A percentile compares a stretch with the other conserved stretches of the same genome.
Conservation (phyloP, 768 basidiomycete species). For the Multifurca ochricompacta region DNA sequence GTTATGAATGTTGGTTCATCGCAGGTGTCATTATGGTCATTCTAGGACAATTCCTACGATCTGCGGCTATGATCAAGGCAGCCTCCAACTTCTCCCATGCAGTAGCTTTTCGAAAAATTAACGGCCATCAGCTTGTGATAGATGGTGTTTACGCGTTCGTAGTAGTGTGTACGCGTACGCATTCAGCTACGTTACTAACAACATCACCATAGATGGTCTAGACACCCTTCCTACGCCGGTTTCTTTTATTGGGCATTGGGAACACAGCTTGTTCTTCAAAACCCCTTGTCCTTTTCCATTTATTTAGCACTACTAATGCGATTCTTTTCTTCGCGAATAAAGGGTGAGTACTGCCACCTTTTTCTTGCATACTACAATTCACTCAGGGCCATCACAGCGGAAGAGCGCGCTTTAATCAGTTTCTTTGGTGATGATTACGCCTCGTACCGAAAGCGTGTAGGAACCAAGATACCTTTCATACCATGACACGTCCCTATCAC, state of each 20-base stretch:
- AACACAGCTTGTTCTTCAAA: slow-evolving; percentile 87
- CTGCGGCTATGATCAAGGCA: slow-evolving; percentile 94
- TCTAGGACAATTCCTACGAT: slow-evolving; percentile 71
- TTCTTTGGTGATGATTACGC: slow-evolving; percentile 92
- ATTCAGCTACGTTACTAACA: not conserved
- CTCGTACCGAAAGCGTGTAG: slow-evolving; percentile 63
- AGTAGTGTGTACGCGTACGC: slow-evolving; percentile 27
- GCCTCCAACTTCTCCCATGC: slow-evolving; percentile 89
- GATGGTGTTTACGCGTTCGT: slow-evolving; percentile 86
- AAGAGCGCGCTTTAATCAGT: slow-evolving; percentile 67
- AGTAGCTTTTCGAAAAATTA: slow-evolving; percentile 67
- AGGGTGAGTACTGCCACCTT: slow-evolving; percentile 47
- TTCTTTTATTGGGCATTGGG: slow-evolving; percentile 98
- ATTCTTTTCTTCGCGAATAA: slow-evolving; percentile 80
- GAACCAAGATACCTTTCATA: slow-evolving; percentile 86
- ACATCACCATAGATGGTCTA: slow-evolving; percentile 59
- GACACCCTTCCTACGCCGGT: slow-evolving; percentile 95
- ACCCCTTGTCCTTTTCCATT: slow-evolving; percentile 60
- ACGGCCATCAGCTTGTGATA: slow-evolving; percentile 74
- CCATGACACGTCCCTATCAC: slow-evolving; percentile 33
- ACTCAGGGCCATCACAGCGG: slow-evolving; percentile 40
- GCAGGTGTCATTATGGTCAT: slow-evolving; percentile 60
- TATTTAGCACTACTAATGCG: slow-evolving; percentile 68
- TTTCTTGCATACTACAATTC: not conserved
- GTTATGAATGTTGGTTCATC: not conserved